Base-by-base conservation (phyloP, 208 protist genomes). In the Trypanosoma platydactyli region DNA sequence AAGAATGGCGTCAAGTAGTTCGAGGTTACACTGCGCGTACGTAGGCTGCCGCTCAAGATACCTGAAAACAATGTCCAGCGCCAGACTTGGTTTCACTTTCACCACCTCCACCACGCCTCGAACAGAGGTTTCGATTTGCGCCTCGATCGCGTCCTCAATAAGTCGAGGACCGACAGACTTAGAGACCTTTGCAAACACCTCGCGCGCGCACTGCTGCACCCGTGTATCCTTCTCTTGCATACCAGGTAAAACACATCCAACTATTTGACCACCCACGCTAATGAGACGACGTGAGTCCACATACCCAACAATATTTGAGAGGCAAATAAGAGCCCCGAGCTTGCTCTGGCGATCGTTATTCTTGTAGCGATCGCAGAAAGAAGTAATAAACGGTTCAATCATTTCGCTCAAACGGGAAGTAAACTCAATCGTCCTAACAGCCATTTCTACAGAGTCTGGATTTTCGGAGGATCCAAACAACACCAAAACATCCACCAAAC, bases 41-140 rank as follows among this genome's bases (percentile, higher is more conserved):
- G 48, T 75, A 35, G 60, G 35, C 45, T 80, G 73, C 44, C 64
- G 52, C 44, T 77, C 69, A 33, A 96, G 77, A 61, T 88, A 68
- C 65, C 88, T 85, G 69, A 94, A 91, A 48, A 96, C 73, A 64
- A 96, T 75, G 22, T 77, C 71, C n/a, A 96, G 83, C 27, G 91
- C 86, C 22, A 89, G 64, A 40, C 45, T 75, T 1, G 91, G 91
- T 73, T 90, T 89, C 61, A 96, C 91, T 80, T 94, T 94, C 33
- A 96, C 91, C 59, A 96, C 88, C 77, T 96, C 91, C 70, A 94
- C 83, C 46, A 96, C 88, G 65, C 91, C 91, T 6, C 85, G 84
- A 38, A 93, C 81, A 74, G 85, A 91, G 18, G 84, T 86, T 49
- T 77, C 79, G 25, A 96, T 75, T 80, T 96, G 91, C 41, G 81